phyloP scores from a whole-genome alignment of 441 rosid genomes.

The Bocquillonia castaneifolia region DNA sequence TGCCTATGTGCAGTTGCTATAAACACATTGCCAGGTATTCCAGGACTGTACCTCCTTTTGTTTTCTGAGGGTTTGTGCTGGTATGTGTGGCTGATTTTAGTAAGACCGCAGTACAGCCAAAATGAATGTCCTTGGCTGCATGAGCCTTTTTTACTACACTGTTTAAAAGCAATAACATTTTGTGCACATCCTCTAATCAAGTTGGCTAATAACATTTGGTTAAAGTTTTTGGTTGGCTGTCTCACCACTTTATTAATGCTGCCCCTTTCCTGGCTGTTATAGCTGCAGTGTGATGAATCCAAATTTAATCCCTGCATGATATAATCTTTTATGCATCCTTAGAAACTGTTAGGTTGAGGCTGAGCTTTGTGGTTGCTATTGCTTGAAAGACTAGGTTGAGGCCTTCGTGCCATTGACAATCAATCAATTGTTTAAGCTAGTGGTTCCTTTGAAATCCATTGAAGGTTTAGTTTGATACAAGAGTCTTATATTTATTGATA shows the following conservation, averaged over 20 bases:
- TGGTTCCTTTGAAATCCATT: neutral
- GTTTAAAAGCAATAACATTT: neutral
- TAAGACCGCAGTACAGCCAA: neutral
- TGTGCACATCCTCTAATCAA: neutral
- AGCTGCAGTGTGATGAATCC: neutral
- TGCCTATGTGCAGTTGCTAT: neutral
- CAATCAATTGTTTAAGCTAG: neutral
- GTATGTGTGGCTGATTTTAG: neutral
- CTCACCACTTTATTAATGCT: neutral
- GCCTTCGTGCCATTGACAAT: neutral
- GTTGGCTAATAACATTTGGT: neutral
- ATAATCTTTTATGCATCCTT: conserved; percentile 2
- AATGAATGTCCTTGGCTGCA: neutral
- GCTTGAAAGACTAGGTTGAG: neutral
- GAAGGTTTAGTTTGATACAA: conserved; percentile 1
- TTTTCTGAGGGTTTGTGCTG: neutral
- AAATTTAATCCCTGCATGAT: neutral
- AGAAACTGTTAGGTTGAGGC: neutral
- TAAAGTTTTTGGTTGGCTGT: neutral
- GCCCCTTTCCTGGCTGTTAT: neutral
- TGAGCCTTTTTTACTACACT: neutral
- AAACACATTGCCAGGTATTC: neutral
- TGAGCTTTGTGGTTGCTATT: neutral
- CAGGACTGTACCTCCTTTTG: neutral
- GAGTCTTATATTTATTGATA: conserved; percentile 4